Evolutionary conservation across 2,329 filamentous ascomycete species (phyloP).

Genomic region (Fusarium sp.): DNA sequence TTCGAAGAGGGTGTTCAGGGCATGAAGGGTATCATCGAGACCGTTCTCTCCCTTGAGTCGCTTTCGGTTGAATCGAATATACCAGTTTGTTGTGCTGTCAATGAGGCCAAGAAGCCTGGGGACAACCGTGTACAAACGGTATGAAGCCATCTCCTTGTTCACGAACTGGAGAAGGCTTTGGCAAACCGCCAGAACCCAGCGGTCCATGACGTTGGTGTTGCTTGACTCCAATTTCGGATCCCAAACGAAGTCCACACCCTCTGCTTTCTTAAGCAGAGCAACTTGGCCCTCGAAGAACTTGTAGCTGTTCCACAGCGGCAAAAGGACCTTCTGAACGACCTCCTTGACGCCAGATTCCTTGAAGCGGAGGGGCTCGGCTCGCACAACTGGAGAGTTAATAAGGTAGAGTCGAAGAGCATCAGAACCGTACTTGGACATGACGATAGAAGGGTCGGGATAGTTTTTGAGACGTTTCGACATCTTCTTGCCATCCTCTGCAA

Average conservation of each 20-base stretch:
- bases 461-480: conserved; percentile 99
- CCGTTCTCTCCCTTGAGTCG: conserved; percentile 92
- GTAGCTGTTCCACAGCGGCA: conserved; percentile 96
- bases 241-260: conserved; percentile 80
- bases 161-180: conserved; percentile 93
- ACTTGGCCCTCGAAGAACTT: conserved; percentile 96
- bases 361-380: conserved; percentile 90
- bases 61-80: conserved; percentile 93
- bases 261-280: conserved; percentile 85
- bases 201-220: conserved; percentile 94
- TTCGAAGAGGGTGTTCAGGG: conserved; percentile 93
- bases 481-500: conserved; percentile 96
- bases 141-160: conserved; percentile 87
- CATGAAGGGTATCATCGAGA: conserved; percentile 86
- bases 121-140: conserved; percentile 90
- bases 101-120: conserved; percentile 85
- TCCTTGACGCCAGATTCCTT: conserved; percentile 94
- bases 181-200: conserved; percentile 92
- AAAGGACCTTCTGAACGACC: conserved; percentile 89
- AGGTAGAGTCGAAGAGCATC: conserved; percentile 95
- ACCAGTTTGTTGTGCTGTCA: conserved; percentile 98
- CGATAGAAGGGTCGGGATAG: conserved; percentile 85
- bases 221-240: conserved; percentile 79
- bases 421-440: conserved; percentile 90
- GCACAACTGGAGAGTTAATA: conserved; percentile 95